Evolutionary conservation across 768 basidiomycete genomes (phyloP).

Genomic region (Podaxis pistillaris): DNA sequence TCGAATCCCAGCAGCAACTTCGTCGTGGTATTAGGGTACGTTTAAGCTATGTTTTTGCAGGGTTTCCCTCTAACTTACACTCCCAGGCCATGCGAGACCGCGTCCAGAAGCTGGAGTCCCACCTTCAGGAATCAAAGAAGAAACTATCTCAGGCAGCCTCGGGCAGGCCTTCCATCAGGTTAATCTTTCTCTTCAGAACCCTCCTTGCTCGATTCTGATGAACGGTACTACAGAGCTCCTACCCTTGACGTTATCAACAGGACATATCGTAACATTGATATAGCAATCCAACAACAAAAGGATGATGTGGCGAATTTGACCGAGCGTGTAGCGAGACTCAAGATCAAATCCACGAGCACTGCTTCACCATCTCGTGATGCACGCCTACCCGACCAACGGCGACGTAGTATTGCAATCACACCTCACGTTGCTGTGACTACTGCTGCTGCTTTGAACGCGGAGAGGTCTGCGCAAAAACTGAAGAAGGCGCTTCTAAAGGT

Average conservation of each 20-base stretch:
- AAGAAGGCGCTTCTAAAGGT: constrained; percentile 64
- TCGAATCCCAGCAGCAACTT: constrained; percentile 77
- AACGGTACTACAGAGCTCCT: constrained; percentile 55
- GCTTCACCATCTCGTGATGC: constrained; percentile 34
- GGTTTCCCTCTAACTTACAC: not conserved
- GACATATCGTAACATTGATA: constrained; percentile 82
- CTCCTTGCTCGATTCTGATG: not conserved
- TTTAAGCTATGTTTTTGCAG: constrained; percentile 1
- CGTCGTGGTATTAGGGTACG: constrained; percentile 70
- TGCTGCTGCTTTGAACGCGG: constrained; percentile 79
- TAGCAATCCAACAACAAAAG: constrained; percentile 62
- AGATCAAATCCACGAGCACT: constrained; percentile 29
- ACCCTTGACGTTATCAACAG: constrained; percentile 83
- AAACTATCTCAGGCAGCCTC: constrained; percentile 59
- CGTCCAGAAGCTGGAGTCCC: constrained; percentile 76
- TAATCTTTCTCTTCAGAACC: constrained; percentile 20
- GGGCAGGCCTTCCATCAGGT: constrained; percentile 66
- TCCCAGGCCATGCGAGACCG: constrained; percentile 66
- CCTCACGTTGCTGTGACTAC: constrained; percentile 72
- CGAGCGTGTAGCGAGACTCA: constrained; percentile 51
- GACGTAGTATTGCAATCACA: constrained; percentile 45
- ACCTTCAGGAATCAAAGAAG: constrained; percentile 69
- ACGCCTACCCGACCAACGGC: constrained; percentile 37
- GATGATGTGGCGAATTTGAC: constrained; percentile 51
- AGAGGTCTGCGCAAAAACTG: constrained; percentile 67